Evolutionary conservation across 2,329 filamentous ascomycete species (phyloP).

Genomic region (Claviceps sorghi): DNA sequence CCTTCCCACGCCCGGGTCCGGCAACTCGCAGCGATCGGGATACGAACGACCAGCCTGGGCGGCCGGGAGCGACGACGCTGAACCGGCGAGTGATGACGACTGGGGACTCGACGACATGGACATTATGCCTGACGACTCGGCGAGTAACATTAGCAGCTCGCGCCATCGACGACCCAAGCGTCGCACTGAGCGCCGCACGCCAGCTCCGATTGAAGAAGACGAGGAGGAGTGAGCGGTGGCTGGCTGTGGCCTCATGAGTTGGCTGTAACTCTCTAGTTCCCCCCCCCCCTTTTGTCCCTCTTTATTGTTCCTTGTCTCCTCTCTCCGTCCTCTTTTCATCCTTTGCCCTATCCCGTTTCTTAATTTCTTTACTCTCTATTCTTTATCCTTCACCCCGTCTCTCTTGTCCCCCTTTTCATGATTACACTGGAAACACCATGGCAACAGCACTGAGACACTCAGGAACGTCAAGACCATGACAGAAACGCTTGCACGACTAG

Average conservation of each 20-base stretch:
- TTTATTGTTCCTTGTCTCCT: neutral
- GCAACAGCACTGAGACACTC: neutral
- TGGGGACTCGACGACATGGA: constrained; percentile 44
- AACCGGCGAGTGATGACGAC: constrained; percentile 41
- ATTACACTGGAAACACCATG: neutral
- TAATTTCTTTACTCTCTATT: neutral
- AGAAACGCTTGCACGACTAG: neutral
- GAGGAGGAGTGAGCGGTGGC: constrained; percentile 40
- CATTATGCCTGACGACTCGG: constrained; percentile 63
- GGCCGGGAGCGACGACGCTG: constrained; percentile 29
- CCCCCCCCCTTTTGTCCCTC: neutral
- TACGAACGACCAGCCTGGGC: constrained; percentile 28
- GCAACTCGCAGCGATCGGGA: constrained; percentile 27
- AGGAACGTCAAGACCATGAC: neutral
- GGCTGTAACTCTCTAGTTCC: neutral
- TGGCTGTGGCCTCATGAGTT: neutral
- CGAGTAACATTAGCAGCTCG: constrained; percentile 65
- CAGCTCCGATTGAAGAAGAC: constrained; percentile 61
- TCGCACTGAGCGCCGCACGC: constrained; percentile 53
- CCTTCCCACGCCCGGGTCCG: constrained; percentile 32
- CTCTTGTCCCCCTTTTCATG: neutral
- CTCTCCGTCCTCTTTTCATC: no score
- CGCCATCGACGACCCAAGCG: constrained; percentile 52
- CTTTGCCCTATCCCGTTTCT: neutral
- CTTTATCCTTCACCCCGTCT: neutral